Evolutionary conservation across 2,329 filamentous ascomycete genomes (phyloP), one percentile per base, ranked within the genome.

Genomic region (Xylariaceae sp.): DNA sequence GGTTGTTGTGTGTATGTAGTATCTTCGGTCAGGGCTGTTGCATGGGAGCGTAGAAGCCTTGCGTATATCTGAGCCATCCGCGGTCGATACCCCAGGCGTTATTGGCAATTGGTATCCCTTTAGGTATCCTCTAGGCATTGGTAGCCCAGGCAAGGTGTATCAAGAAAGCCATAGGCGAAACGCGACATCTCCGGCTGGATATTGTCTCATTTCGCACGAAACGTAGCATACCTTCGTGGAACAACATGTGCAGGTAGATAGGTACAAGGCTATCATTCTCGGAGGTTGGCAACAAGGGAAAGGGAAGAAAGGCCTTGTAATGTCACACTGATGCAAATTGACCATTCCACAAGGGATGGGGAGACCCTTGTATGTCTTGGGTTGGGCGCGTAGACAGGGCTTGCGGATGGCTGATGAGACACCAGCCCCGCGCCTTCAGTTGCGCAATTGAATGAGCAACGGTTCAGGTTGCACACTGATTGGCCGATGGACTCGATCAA

Each of bases 321-420:
- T 61, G 67, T 68, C 62, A 63, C 65, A 68, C 65, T 61, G 61
- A 61, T 55, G 60, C 59, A 63, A 49, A 63, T 56, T 57, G 59
- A 66, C 54, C 49, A 58, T 55, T 68, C 64, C 65, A 53, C 66
- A 64, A 60, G 64, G 61, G 61, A 57, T 58, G 49, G 55, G 57
- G 55, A 63, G 64, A 76, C 73, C 76, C 78, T 72, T 76, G 78
- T 70, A 72, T 65, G 65, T 66, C 68, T 44, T 66, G 64, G 66
- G 69, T 69, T 64, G 70, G 80, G 80, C 80, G 81, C 80, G 76
- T 83, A 83, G 78, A 74, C 70, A 73, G 74, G 73, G 73, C 73
- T 75, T 75, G 71, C 73, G 73, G 76, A 72, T 81, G 78, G 79
- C 59, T 73, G 73, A 71, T 73, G 66, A 13, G 67, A 70, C 66